Percentiles rank a stretch among this genome's conserved stretches.
Conservation (phyloP, 352 stramenopile species). For the Phytophthora colocasiae region DNA sequence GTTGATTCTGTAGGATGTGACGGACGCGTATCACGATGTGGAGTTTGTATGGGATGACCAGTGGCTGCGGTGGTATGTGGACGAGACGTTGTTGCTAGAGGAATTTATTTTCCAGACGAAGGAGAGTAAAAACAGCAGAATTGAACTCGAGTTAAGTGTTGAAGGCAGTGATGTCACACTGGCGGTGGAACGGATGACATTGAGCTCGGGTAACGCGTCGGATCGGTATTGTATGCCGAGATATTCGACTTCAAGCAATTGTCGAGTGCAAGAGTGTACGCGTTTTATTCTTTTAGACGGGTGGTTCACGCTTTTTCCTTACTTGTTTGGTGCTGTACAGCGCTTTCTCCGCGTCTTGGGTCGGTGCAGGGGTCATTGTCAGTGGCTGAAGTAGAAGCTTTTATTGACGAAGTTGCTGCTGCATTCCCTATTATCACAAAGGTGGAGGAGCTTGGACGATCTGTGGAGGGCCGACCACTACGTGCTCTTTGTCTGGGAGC, state of each 20-base stretch:
- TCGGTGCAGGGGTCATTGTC: slow-evolving; percentile 73
- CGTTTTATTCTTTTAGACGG: not conserved
- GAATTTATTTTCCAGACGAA: slow-evolving; percentile 32
- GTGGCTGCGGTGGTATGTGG: slow-evolving; percentile 72
- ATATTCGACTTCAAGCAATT: slow-evolving; percentile 47
- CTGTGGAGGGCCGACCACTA: slow-evolving; percentile 64
- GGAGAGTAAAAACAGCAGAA: not conserved
- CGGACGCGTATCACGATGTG: slow-evolving; percentile 38
- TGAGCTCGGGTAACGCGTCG: slow-evolving; percentile 31
- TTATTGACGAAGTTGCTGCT: slow-evolving; percentile 49
- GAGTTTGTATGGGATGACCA: slow-evolving; percentile 52
- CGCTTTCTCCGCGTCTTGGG: slow-evolving; percentile 59
- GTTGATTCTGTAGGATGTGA: slow-evolving; percentile 32
- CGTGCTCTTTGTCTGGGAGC: slow-evolving; percentile 74
- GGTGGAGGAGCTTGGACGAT: slow-evolving; percentile 65
- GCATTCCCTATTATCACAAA: slow-evolving; percentile 56
- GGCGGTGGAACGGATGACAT: slow-evolving; percentile 32
- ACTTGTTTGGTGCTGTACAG: slow-evolving; percentile 22
- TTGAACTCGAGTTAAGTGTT: slow-evolving; percentile 42
- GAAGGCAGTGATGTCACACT: slow-evolving; percentile 7
- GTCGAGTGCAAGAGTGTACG: slow-evolving; percentile 52
- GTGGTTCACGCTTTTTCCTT: not conserved
- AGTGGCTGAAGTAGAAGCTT: slow-evolving; percentile 63
- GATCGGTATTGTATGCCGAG: slow-evolving; percentile 46
- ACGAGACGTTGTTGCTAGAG: slow-evolving; percentile 58